Percentiles rank a stretch among this genome's conserved stretches.
These are phyloP conservation scores for Termitomyces sp. DNA, from an alignment of 768 basidiomycete species.

Conservation along the genomic window DNA sequence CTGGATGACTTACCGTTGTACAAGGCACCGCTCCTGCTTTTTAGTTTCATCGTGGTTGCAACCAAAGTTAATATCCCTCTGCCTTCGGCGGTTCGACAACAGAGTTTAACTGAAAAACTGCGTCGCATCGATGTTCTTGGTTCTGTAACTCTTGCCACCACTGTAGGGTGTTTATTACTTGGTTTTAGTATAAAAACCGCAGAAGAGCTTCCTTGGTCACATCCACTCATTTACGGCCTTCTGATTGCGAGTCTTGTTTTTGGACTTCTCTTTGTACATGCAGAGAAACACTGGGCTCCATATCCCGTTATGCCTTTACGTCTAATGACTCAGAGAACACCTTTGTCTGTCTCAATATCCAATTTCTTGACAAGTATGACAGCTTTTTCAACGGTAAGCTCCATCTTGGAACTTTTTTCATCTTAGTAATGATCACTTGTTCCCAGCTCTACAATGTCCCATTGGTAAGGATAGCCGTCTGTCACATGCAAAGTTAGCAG, in stretches of 20 bases:
- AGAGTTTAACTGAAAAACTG: slow-evolving; percentile 56
- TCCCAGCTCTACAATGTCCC: slow-evolving; percentile 79
- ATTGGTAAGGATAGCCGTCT: slow-evolving; percentile 39
- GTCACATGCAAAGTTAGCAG: slow-evolving; percentile 1
- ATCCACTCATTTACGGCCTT: slow-evolving; percentile 67
- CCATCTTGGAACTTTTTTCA: slow-evolving; percentile 9
- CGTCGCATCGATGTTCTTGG: slow-evolving; percentile 83
- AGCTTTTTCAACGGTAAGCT: slow-evolving; percentile 71
- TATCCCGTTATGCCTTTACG: slow-evolving; percentile 91
- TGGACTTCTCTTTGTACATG: slow-evolving; percentile 58
- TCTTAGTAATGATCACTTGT: slow-evolving; percentile 15
- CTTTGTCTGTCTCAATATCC: slow-evolving; percentile 71
- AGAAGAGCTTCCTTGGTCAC: slow-evolving; percentile 71
- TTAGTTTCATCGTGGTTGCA: slow-evolving; percentile 66
- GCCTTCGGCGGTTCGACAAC: slow-evolving; percentile 58
- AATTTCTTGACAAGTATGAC: slow-evolving; percentile 76
- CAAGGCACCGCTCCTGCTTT: slow-evolving; percentile 71
- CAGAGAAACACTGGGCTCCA: slow-evolving; percentile 72
- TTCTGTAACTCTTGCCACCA: slow-evolving; percentile 69
- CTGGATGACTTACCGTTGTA: not conserved
- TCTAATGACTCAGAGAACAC: slow-evolving; percentile 71
- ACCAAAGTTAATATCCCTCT: slow-evolving; percentile 76
- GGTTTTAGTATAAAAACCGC: slow-evolving; percentile 75
- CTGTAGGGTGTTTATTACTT: slow-evolving; percentile 65
- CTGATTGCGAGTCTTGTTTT: slow-evolving; percentile 52